Base-by-base conservation (phyloP, 1,284 basidiomycete genomes). In the Fistulina hepatica region DNA sequence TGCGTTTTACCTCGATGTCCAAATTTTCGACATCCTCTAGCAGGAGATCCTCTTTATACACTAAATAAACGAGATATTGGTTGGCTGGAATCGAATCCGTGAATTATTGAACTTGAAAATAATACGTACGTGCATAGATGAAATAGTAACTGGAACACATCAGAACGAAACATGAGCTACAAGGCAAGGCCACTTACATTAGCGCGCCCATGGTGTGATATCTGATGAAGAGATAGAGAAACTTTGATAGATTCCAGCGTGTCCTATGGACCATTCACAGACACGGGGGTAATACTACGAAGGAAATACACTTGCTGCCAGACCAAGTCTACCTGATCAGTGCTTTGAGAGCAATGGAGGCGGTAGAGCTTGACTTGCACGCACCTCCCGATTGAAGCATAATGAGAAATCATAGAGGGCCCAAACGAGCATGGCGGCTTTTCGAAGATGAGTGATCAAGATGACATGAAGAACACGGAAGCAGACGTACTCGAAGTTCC, bases 141-240 rank as follows among this genome's bases (percentile, higher is more conserved):
- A 31, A 31, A 16, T 31, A 31, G 19, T 11, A 31, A 3, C 28
- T 31, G 28, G 9, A 11, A 9, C 10, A 19, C 9, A 19, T 31
- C 28, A 31, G 28, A 16, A 16, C 15, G 9, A 8, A 8, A 19
- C n/a, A 15, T 8, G 19, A 13, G 9, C 19, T 13, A 9, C 13
- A 8, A 3, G 28, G 15, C 11, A 16, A 11, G 11, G 19, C 9
- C 9, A 31, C 28, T 8, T 19, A 31, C 28, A 31, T 16, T 19
- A 31, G 15, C 13, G 28, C 28, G 8, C 28, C 28, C 15, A 31
- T 31, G 28, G 28, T 31, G 28, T 31, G 28, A 19, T 31, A 31
- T 31, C 28, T 31, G 9, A 31, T 31, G 28, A 31, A 31, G 13
- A 31, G 9, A 19, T 31, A 31, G 28, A 31, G 28, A 8, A 31